A percentile compares a stretch with the other conserved stretches of the same genome.
phyloP scores from a whole-genome alignment of 176 grass and related monocot species.

The Oryza rufipogon region DNA sequence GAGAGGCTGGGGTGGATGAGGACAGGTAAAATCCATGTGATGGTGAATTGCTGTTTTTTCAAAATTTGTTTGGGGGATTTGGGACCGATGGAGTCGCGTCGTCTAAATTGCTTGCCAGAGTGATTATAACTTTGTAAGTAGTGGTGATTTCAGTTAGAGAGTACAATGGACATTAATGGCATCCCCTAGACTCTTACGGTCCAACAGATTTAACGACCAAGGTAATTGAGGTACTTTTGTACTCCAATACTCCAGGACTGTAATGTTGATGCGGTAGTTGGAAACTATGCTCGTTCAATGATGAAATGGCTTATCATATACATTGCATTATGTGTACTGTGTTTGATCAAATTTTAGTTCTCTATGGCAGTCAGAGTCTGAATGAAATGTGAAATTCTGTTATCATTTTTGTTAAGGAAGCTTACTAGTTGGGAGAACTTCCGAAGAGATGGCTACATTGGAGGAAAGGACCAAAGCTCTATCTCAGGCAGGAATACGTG shows the following conservation, averaged over 20 bases:
- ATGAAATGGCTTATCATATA: background rate
- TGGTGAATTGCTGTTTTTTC: background rate
- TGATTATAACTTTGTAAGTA: background rate
- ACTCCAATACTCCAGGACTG: background rate
- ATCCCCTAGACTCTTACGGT: background rate
- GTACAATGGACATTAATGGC: background rate
- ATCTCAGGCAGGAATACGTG: conserved; percentile 65
- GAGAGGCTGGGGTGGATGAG: conserved; percentile 79
- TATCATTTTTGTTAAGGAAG: conserved; percentile 61
- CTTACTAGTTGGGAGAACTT: conserved; percentile 78
- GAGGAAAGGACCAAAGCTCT: conserved; percentile 66
- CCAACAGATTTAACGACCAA: background rate
- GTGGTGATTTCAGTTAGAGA: conserved; percentile 3
- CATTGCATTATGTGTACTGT: background rate
- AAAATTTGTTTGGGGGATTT: background rate
- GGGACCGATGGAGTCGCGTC: background rate
- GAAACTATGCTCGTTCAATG: background rate
- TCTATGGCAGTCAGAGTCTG: background rate
- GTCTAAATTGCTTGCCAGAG: background rate
- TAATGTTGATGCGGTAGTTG: background rate
- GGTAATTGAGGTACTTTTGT: background rate
- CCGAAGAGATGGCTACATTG: conserved; percentile 57
- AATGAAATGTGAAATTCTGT: conserved; percentile 28
- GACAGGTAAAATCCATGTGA: conserved; percentile 55
- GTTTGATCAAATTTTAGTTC: background rate